Conservation (phyloP, 306 rosid genomes). For the Quercus mongolica region DNA sequence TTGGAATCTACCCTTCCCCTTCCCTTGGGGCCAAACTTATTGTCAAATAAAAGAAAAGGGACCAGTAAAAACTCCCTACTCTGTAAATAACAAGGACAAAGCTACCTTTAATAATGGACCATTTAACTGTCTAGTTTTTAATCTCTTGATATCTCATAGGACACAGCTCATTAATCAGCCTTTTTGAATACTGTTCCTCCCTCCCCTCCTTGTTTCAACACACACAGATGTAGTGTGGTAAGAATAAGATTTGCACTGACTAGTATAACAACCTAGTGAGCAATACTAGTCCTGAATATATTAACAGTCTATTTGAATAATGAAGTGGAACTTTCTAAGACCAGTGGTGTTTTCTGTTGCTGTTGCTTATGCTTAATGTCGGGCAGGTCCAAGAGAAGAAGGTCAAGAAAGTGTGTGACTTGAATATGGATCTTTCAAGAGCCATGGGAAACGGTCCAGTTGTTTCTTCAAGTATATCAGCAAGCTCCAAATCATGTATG, state of each 20-base stretch:
- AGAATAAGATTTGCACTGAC: not conserved
- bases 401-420: slow-evolving; percentile 57
- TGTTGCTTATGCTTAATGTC: slow-evolving; percentile 3
- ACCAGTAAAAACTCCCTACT: not conserved
- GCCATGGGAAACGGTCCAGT: slow-evolving; percentile 41
- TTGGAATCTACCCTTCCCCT: no score
- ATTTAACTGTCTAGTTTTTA: not conserved
- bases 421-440: slow-evolving; percentile 45
- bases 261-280: not conserved
- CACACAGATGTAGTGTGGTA: not conserved
- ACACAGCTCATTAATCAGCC: not conserved
- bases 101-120: not conserved
- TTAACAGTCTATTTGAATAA: not conserved
- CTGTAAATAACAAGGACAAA: not conserved
- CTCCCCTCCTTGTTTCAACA: not conserved
- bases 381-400: slow-evolving; percentile 51
- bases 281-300: not conserved
- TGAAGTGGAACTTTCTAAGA: not conserved
- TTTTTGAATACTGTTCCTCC: not conserved
- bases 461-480: slow-evolving; percentile 34
- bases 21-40: not conserved
- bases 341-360: not conserved
- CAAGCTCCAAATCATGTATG: slow-evolving; percentile 31
- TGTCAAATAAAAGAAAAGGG: not conserved
- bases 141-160: not conserved